Base-by-base conservation (phyloP, 495 filamentous ascomycete genomes). In the Delitschia confertaspora region DNA sequence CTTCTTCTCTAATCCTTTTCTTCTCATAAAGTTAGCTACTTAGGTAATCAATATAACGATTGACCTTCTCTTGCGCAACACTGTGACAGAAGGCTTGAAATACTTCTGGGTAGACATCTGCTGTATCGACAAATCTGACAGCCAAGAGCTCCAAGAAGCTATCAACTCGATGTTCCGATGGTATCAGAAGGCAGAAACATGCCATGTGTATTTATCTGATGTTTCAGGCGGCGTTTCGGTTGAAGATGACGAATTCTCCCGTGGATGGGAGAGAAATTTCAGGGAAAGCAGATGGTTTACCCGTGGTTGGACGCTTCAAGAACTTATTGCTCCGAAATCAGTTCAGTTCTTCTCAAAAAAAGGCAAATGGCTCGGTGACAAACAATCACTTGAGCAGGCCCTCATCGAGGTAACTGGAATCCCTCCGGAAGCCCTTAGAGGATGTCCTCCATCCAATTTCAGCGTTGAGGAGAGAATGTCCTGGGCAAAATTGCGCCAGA, bases 211-310 rank as follows among this genome's bases (percentile, higher is more conserved):
- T 29, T 33, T 51, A 22, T 38, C 47, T 3, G 47, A 51, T 37
- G 47, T 51, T 16, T 22, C 23, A 3, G 32, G 42, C 3, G 17
- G 13, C 7, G 30, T n/a, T 11, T 8, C 29, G 8, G 32, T 38
- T 38, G 11, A 16, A 11, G 24, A 38, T 20, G 40, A 16, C n/a
- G 13, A 36, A 24, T 39, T 38, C 34, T 26, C 18, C 31, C 33
- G 33, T 35, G 38, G 22, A 10, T 50, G 40, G 47, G 19, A 23
- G 22, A 33, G 31, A 13, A 14, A 38, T 13, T 50, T 50, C 37
- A 31, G 33, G 33, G 14, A 27, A 3, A 51, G 47, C 36, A 33
- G 47, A 51, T 51, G 49, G 49, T 53, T 47, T 19, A 47, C 42
- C 17, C 42, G 49, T 38, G 49, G 36, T 25, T 53, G 42, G 42